Conservation (phyloP, 2,329 filamentous ascomycete genomes). For the Dryadomyces sulphureus region DNA sequence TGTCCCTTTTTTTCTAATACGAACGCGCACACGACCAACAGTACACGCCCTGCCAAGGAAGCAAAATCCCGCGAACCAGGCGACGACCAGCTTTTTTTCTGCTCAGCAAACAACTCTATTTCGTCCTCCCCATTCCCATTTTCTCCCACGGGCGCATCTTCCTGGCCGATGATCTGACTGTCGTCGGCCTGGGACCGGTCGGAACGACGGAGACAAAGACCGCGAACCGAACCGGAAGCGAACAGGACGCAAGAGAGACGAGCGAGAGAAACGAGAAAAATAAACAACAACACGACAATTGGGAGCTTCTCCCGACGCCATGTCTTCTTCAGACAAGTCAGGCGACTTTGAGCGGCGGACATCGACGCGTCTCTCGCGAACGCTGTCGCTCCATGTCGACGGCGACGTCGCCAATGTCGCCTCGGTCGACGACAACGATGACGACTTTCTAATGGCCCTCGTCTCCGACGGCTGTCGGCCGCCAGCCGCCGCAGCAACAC, state of each 20-base stretch:
- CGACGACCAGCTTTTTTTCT: neutral
- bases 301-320: neutral
- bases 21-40: too few relatives aligned
- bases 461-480: constrained; percentile 11
- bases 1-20: too few relatives aligned
- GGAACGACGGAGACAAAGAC: neutral
- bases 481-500: too few relatives aligned
- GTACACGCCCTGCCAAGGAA: too few relatives aligned
- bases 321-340: constrained; percentile 11
- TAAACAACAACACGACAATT: neutral
- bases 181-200: neutral
- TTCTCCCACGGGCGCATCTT: neutral
- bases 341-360: constrained; percentile 11
- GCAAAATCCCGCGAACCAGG: too few relatives aligned
- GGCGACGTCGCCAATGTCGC: constrained; percentile 2
- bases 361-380: constrained; percentile 7
- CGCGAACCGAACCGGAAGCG: neutral
- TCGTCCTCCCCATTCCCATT: neutral
- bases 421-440: constrained; percentile 4
- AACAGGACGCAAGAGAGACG: too few relatives aligned
- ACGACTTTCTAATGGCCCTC: constrained; percentile 1
- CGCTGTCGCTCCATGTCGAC: constrained; percentile 5
- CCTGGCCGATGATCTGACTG: neutral
- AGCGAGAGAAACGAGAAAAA: neutral
- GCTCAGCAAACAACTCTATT: neutral